Evolutionary conservation across 345 rosid genomes (phyloP).

Genomic region (Mercurialis annua): DNA sequence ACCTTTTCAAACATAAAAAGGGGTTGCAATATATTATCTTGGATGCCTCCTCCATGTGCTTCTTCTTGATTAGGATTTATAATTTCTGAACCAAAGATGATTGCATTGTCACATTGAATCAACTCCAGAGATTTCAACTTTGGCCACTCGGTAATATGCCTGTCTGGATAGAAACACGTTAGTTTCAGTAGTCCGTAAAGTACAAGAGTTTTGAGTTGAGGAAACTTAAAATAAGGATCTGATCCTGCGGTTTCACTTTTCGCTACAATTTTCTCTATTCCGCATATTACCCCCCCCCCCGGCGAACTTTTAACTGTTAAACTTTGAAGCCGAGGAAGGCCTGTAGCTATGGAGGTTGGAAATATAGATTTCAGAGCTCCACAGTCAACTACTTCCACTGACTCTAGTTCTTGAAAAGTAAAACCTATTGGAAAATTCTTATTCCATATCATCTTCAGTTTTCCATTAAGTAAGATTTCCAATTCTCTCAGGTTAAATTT

Average conservation of each 20-base stretch:
- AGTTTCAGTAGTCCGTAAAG: constrained; percentile 3
- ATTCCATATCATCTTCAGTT: constrained; percentile 15
- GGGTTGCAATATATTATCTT: background rate
- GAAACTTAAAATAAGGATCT: constrained; percentile 8
- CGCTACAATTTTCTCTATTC: constrained; percentile 21
- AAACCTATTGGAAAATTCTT: background rate
- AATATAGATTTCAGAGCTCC: background rate
- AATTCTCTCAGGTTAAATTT: background rate
- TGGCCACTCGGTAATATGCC: constrained; percentile 18
- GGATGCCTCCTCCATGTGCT: background rate
- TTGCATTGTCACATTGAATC: constrained; percentile 10
- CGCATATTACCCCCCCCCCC: constrained; percentile 3
- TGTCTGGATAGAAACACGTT: constrained; percentile 6
- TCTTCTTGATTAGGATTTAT: background rate
- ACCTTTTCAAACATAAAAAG: background rate
- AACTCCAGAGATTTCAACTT: constrained; percentile 3
- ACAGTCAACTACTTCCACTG: background rate
- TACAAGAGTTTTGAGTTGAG: background rate
- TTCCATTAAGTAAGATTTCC: background rate
- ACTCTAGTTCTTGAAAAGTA: background rate
- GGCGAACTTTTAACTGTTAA: background rate
- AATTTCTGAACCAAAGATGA: too few species aligned
- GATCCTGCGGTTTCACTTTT: background rate
- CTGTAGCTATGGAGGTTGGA: constrained; percentile 5
- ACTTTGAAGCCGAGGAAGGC: constrained; percentile 10